These are phyloP conservation scores for Dioscorea zingiberensis DNA, from an alignment of 106 monocot species.

Conservation along the genomic window DNA sequence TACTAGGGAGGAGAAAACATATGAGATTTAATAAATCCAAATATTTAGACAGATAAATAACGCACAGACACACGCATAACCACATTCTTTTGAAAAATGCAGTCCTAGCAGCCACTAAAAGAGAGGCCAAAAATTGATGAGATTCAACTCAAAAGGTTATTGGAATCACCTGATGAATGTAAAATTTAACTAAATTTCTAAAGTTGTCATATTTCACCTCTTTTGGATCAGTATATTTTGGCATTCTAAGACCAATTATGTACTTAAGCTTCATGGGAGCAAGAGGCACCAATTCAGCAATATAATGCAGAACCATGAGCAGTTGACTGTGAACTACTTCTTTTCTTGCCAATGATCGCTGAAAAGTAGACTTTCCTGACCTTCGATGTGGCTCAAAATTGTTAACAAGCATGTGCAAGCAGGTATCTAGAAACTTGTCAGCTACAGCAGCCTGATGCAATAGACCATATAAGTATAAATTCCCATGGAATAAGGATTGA, in stretches of 20 bases:
- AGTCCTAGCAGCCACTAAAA: background rate
- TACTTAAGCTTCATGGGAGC: slow-evolving; percentile 46
- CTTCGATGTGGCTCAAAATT: slow-evolving; percentile 42
- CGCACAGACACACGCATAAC: too few relatives aligned
- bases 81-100: too few relatives aligned
- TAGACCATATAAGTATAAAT: background rate
- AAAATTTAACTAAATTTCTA: too few relatives aligned
- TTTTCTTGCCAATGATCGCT: slow-evolving; percentile 29
- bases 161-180: too few relatives aligned
- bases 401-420: slow-evolving; percentile 63
- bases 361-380: slow-evolving; percentile 1
- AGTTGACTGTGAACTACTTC: slow-evolving; percentile 37
- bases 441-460: slow-evolving; percentile 48
- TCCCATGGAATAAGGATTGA: too few relatives aligned
- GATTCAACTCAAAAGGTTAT: background rate
- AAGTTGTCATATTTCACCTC: slow-evolving; percentile 21
- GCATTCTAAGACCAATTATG: slow-evolving; percentile 49
- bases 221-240: slow-evolving; percentile 26
- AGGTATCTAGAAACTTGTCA: slow-evolving; percentile 47
- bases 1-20: too few relatives aligned
- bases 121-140: background rate
- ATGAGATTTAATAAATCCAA: too few relatives aligned
- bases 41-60: too few relatives aligned
- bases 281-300: slow-evolving; percentile 48
- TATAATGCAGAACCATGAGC: slow-evolving; percentile 29